Conservation (phyloP, 805 yeast species). For the Wickerhamiella spandovensis region DNA sequence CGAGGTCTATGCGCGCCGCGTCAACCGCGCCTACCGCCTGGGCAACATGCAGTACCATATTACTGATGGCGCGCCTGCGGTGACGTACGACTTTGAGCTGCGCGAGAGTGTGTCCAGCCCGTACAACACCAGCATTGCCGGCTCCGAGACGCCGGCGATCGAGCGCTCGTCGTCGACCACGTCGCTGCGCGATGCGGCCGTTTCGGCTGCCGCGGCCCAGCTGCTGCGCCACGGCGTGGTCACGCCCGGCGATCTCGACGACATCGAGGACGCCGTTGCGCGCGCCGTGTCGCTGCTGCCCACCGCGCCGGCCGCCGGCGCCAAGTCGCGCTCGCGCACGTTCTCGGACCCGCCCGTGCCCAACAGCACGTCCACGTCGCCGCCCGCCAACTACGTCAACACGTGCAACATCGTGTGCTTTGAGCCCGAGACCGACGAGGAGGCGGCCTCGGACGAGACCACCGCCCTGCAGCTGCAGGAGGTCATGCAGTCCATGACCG, state of each 20-base stretch:
- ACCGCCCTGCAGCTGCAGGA: slow-evolving; percentile 50
- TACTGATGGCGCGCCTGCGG: slow-evolving; percentile 44
- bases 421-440: slow-evolving; percentile 29
- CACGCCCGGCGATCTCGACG: slow-evolving; percentile 52
- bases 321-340: slow-evolving; percentile 32
- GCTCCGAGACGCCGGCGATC: slow-evolving; percentile 9
- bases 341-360: slow-evolving; percentile 20
- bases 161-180: neutral
- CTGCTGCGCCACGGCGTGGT: slow-evolving; percentile 36
- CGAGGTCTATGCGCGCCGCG: slow-evolving; percentile 91
- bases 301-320: slow-evolving; percentile 16
- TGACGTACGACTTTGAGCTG: slow-evolving; percentile 52
- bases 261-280: slow-evolving; percentile 66
- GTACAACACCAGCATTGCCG: slow-evolving; percentile 32
- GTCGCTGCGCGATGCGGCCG: neutral
- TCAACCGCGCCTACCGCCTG: slow-evolving; percentile 90
- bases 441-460: slow-evolving; percentile 54
- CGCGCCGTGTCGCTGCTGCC: slow-evolving; percentile 67
- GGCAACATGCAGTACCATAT: slow-evolving; percentile 54
- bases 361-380: slow-evolving; percentile 5
- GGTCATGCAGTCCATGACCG: slow-evolving; percentile 51
- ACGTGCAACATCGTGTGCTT: slow-evolving; percentile 67
- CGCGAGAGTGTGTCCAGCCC: slow-evolving; percentile 7
- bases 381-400: slow-evolving; percentile 40
- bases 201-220: slow-evolving; percentile 15